Conservation (phyloP, 192 early-diverging fungal genomes). For the Chytriomyces sp. region DNA sequence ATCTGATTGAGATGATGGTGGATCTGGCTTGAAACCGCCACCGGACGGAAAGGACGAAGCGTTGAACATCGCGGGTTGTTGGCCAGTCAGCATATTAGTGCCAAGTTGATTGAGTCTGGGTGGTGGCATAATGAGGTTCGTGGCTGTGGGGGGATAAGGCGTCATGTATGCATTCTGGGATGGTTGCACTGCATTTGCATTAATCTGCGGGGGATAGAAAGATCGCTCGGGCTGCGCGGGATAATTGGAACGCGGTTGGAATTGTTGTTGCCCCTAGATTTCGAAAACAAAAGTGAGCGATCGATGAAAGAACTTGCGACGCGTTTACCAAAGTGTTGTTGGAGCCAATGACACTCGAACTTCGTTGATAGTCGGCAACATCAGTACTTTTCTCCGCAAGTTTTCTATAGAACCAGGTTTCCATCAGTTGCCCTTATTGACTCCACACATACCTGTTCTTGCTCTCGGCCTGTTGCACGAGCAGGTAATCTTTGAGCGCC, state of each 20-base stretch:
- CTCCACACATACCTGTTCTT: slow-evolving; percentile 36
- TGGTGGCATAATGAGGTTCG: not conserved
- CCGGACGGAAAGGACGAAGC: not conserved
- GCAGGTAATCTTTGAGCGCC: slow-evolving; percentile 41
- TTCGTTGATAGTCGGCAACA: slow-evolving; percentile 29
- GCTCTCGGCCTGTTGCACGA: slow-evolving; percentile 40
- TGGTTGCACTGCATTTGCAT: not conserved
- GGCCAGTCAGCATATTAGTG: not conserved
- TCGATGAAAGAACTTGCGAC: not conserved
- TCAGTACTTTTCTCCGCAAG: slow-evolving; percentile 35
- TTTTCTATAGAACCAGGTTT: slow-evolving; percentile 19
- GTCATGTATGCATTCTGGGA: not conserved
- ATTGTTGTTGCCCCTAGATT: no score
- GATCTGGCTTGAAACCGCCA: not conserved
- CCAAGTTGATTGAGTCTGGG: not conserved
- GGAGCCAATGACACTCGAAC: not conserved
- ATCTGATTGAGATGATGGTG: not conserved
- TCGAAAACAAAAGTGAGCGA: no score
- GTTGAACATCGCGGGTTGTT: not conserved
- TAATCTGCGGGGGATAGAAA: slow-evolving; percentile 10
- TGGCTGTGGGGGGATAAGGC: not conserved
- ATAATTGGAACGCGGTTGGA: not conserved
- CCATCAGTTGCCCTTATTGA: slow-evolving; percentile 10
- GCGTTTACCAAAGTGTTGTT: not conserved
- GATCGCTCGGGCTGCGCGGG: not conserved